Conservation (phyloP, 2,329 filamentous ascomycete genomes). For the Pestalotiopsis sp. region DNA sequence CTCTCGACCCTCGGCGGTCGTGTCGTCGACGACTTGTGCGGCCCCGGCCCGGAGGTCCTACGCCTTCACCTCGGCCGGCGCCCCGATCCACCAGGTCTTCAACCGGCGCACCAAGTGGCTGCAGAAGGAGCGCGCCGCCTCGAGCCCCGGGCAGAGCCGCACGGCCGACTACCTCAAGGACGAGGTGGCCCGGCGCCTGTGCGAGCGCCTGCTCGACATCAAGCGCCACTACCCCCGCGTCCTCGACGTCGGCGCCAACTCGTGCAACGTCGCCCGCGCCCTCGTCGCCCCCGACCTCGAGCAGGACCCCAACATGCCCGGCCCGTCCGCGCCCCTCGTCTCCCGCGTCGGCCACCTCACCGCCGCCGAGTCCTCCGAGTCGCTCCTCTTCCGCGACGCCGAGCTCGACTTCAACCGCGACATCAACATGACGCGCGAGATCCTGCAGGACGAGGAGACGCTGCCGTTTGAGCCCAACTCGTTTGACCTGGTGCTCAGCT, state of each 20-base stretch:
- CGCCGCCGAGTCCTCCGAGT: conserved; percentile 79
- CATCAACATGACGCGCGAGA: conserved; percentile 72
- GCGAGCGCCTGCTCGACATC: conserved; percentile 89
- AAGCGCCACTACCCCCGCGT: conserved; percentile 83
- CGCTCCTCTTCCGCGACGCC: conserved; percentile 79
- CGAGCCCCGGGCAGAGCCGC: conserved; percentile 70
- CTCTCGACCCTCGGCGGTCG: not conserved
- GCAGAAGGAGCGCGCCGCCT: conserved; percentile 85
- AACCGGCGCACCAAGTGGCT: conserved; percentile 85
- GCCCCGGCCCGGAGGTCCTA: conserved; percentile 56
- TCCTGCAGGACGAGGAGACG: conserved; percentile 74
- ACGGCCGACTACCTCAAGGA: conserved; percentile 92
- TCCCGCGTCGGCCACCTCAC: conserved; percentile 73
- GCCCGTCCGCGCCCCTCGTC: conserved; percentile 64
- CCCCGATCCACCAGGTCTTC: conserved; percentile 86
- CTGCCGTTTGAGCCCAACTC: conserved; percentile 75
- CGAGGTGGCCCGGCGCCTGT: conserved; percentile 82
- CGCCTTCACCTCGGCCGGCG: conserved; percentile 77
- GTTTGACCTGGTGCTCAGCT: conserved; percentile 91
- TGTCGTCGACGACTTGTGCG: not conserved
- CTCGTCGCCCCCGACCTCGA: conserved; percentile 73
- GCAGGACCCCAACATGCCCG: conserved; percentile 55
- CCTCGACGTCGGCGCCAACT: conserved; percentile 92
- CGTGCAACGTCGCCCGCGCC: conserved; percentile 88
- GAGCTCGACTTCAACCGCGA: conserved; percentile 73